A percentile compares a stretch with the other conserved stretches of the same genome.
Conservation (phyloP, 176 grass and related monocot species). For the Poa pratensis region DNA sequence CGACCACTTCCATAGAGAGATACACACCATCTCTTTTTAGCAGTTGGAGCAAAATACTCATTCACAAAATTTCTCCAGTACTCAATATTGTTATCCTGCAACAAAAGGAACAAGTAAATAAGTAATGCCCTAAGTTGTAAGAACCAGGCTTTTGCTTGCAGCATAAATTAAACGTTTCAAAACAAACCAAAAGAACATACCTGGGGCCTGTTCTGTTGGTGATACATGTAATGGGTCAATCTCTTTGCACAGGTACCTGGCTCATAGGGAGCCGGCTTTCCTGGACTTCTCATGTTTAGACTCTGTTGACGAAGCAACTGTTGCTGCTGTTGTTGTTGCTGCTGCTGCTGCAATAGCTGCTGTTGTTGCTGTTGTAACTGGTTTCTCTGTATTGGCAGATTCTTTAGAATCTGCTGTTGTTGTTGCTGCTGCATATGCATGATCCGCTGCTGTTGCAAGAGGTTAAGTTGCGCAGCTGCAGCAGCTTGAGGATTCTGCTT, state of each 20-base stretch:
- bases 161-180: slow-evolving; percentile 18
- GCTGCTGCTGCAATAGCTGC: slow-evolving; percentile 58
- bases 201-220: slow-evolving; percentile 93
- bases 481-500: slow-evolving; percentile 90
- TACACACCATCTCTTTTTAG: slow-evolving; percentile 99
- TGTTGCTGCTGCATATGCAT: slow-evolving; percentile 68
- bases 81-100: slow-evolving; percentile 98
- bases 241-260: slow-evolving; percentile 96
- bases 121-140: slow-evolving; percentile 34
- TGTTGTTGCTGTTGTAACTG: slow-evolving; percentile 77
- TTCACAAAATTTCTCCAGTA: slow-evolving; percentile 98
- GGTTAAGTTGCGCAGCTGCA: slow-evolving; percentile 64
- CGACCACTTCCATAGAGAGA: slow-evolving; percentile 97
- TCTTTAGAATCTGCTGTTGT: slow-evolving; percentile 70
- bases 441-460: slow-evolving; percentile 85
- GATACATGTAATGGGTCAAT: slow-evolving; percentile 98
- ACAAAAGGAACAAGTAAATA: slow-evolving; percentile 4
- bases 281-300: slow-evolving; percentile 63
- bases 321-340: slow-evolving; percentile 62
- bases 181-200: slow-evolving; percentile 46
- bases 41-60: slow-evolving; percentile 90
- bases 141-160: slow-evolving; percentile 10
- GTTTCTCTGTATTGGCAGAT: slow-evolving; percentile 65
- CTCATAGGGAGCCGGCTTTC: slow-evolving; percentile 69
- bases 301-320: slow-evolving; percentile 76